Base-by-base conservation (phyloP, 2,329 filamentous ascomycete genomes). In the Fusarium continuum region DNA sequence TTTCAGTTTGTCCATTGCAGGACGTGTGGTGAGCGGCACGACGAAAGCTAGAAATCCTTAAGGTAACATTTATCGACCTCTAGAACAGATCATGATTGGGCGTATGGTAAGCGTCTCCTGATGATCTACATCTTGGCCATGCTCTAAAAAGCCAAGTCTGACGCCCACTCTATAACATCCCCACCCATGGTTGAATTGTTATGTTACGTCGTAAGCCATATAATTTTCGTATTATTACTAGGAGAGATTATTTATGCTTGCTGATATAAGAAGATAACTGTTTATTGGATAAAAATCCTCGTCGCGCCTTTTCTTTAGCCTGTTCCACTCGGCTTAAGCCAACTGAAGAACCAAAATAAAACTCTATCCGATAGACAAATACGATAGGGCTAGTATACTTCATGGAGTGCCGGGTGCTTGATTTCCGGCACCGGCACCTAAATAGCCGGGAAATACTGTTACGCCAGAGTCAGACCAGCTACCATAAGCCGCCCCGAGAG, bases 11-110 rank as follows among this genome's bases (percentile, higher is more conserved):
- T n/a, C n/a, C n/a, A n/a, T n/a, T n/a, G n/a, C n/a, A n/a, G n/a
- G n/a, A n/a, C n/a, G n/a, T n/a, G n/a, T n/a, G n/a, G n/a, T n/a
- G n/a, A n/a, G n/a, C n/a, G n/a, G n/a, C n/a, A n/a, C n/a, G 28
- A 22, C 48, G 25, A 45, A 45, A 51, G 40, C 36, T 45, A 45
- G 39, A 26, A 45, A n/a, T n/a, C n/a, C n/a, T n/a, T n/a, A n/a
- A n/a, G n/a, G n/a, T n/a, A n/a, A n/a, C n/a, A n/a, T n/a, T 29
- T 20, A 26, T 29, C 32, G 31, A 38, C 1, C 34, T 23, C 16
- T n/a, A n/a, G n/a, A n/a, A n/a, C n/a, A n/a, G 6, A 29, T 13
- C 19, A 44, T 51, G 44, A 39, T 22, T n/a, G n/a, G n/a, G n/a
- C n/a, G n/a, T n/a, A n/a, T n/a, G n/a, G n/a, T n/a, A n/a, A n/a